phyloP scores from a whole-genome alignment of 2,329 filamentous ascomycete species.

The Hypoxylon sp. region DNA sequence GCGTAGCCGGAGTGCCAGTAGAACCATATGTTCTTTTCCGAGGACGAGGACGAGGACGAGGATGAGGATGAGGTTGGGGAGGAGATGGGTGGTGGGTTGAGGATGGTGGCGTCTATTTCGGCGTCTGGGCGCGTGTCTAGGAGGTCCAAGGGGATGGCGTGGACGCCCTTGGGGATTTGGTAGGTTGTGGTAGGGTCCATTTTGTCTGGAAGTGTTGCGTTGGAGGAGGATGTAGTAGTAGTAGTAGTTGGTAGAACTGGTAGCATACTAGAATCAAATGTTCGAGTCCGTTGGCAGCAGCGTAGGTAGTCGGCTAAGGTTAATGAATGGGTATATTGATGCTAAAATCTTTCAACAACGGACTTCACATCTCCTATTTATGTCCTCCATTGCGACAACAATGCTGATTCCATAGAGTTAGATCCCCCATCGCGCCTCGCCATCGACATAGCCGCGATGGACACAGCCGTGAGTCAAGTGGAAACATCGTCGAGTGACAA shows the following conservation, averaged over 20 bases:
- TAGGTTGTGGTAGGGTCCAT: constrained; percentile 43
- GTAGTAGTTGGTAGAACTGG: background rate
- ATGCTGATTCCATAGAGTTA: too few relatives aligned
- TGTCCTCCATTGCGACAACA: too few relatives aligned
- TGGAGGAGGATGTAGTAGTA: background rate
- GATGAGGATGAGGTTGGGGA: too few relatives aligned
- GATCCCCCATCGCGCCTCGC: too few relatives aligned
- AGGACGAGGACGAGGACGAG: too few relatives aligned
- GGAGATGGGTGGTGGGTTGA: constrained; percentile 50
- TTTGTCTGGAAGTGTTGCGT: background rate
- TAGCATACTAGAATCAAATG: too few relatives aligned
- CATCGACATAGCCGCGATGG: background rate
- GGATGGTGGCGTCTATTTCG: constrained; percentile 55
- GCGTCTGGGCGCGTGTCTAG: constrained; percentile 57
- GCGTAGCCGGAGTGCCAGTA: constrained; percentile 64
- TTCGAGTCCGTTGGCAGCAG: too few relatives aligned
- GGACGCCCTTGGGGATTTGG: constrained; percentile 51
- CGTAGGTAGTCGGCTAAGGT: too few relatives aligned
- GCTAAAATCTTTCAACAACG: too few relatives aligned
- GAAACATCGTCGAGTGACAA: background rate
- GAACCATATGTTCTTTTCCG: constrained; percentile 67
- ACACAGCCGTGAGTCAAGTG: background rate
- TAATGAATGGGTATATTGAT: too few relatives aligned
- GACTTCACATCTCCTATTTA: too few relatives aligned
- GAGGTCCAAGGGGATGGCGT: constrained; percentile 50